A percentile compares a stretch with the other conserved stretches of the same genome.
These are phyloP conservation scores for Phtheirospermum japonicum DNA, from an alignment of 257 asterid species.

Conservation along the genomic window DNA sequence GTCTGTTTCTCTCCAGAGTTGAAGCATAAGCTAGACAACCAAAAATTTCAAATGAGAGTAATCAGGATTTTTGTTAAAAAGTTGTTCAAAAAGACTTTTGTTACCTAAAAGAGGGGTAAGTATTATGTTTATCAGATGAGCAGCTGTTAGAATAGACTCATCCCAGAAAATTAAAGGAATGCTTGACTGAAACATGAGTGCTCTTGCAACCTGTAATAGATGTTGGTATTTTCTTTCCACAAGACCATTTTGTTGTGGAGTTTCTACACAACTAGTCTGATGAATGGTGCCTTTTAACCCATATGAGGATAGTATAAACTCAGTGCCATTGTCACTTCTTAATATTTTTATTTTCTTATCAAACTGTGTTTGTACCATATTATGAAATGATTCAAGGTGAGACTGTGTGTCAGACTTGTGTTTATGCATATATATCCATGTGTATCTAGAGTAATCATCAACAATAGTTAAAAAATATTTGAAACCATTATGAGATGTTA, in stretches of 20 bases:
- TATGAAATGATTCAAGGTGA: background rate
- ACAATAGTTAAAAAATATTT: background rate
- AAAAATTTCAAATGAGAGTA: background rate
- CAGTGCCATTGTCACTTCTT: background rate
- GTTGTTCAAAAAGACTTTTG: too few relatives aligned
- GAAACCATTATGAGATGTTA: too few relatives aligned
- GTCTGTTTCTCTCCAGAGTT: background rate
- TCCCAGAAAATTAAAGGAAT: background rate
- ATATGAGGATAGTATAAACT: background rate
- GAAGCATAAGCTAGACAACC: background rate
- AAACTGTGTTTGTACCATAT: background rate
- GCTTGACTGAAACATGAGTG: background rate
- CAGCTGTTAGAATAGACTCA: background rate
- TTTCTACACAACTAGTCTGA: conserved; percentile 3
- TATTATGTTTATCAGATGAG: background rate
- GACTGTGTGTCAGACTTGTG: background rate
- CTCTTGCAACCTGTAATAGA: background rate
- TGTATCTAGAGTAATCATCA: background rate
- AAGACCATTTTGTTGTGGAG: background rate
- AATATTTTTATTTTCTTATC: background rate
- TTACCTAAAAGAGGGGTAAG: too few relatives aligned
- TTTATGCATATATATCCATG: background rate
- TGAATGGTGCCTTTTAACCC: background rate
- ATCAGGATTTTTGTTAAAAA: background rate
- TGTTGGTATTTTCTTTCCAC: background rate